phyloP scores from a whole-genome alignment of 2,329 filamentous ascomycete species.

The Sporothrix pallida region DNA sequence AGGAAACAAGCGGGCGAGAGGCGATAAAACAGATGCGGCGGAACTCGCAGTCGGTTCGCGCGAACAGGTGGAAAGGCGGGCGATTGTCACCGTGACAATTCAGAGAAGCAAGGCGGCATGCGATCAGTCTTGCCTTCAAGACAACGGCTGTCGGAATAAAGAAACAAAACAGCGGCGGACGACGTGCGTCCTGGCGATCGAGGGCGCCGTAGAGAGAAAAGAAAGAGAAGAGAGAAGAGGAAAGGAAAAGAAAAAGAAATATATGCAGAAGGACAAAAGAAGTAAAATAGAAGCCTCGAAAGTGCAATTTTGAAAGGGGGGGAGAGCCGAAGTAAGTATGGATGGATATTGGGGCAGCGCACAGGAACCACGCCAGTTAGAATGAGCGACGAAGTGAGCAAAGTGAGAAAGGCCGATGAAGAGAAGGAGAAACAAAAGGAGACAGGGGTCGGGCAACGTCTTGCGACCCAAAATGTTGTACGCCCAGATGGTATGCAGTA shows the following conservation, averaged over 20 bases:
- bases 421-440: background rate
- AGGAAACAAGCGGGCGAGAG: background rate
- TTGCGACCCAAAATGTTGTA: background rate
- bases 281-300: background rate
- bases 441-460: background rate
- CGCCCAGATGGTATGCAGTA: no score
- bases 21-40: no score
- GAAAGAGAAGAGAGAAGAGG: background rate
- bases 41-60: background rate
- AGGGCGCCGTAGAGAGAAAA: background rate
- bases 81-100: slow-evolving; percentile 21
- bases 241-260: background rate
- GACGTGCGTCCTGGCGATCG: no score
- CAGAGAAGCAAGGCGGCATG: background rate
- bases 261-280: background rate
- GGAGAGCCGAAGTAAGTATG: background rate
- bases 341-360: background rate
- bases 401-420: background rate
- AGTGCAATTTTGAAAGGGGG: no score
- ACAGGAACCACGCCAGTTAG: background rate
- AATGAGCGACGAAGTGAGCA: background rate
- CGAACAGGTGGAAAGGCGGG: slow-evolving; percentile 13
- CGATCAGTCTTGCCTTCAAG: no score
- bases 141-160: background rate
- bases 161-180: background rate